Evolutionary conservation across 768 basidiomycete species (phyloP), one percentile per base, ranked within the genome.

Genomic region (Candolleomyces aberdarensis): DNA sequence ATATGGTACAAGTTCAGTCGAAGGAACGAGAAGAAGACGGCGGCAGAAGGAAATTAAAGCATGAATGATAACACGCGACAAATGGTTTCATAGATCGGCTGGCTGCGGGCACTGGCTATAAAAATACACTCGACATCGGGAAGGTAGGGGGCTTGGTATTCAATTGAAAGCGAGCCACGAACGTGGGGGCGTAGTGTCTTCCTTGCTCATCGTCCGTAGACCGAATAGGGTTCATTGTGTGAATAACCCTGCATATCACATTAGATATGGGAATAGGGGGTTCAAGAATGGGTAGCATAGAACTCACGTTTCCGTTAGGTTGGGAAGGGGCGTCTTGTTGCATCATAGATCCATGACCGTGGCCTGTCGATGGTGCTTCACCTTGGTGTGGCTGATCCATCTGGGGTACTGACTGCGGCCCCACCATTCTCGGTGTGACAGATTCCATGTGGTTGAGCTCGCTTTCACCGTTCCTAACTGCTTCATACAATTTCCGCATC

Each of bases 401-500:
- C 60, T 63, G 65, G 54, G 58, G 40, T 58, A 56, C 59, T 36
- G 70, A 58, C 20, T 67, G 63, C 26, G 75, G 70, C 29, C 71
- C 66, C 7, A 69, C 66, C 17, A 75, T 65, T 47, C 77, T 75
- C 11, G 78, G 75, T 5, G 76, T 70, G 49, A 76, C 69, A 20
- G 70, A 70, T 9, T 75, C 74, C 82, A 83, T 83, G 70, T 83
- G 79, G 63, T 74, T 77, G 58, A 82, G 76, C 63, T 83, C 79
- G 22, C 72, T 68, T 50, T 80, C 78, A 20, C 80, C 80, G 39
- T 67, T 71, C 7, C 76, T 73, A 39, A 76, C 79, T n/a, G 74
- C 71, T 40, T 71, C 71, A 76, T 78, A 78, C 62, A 78, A 60
- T 64, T 80, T 78, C 74, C 85, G 66, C 82, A 96, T 88, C 69